Conservation (phyloP, 805 yeast species). For the Pichia manshurica region DNA sequence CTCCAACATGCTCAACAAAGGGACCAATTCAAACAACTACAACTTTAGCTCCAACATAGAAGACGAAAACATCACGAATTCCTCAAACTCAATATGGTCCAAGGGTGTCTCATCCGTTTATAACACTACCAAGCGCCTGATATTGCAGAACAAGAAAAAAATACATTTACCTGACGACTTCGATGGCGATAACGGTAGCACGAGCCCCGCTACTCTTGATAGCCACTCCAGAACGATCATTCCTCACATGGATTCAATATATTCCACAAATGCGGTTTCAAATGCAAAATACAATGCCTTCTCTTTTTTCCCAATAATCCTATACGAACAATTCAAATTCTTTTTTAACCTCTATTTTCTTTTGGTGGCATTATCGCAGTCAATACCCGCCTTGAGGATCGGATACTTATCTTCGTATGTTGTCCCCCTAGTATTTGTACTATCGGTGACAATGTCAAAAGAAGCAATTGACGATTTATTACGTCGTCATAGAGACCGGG, state of each 20-base stretch:
- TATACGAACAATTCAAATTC: slow-evolving; percentile 95
- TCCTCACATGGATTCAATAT: slow-evolving; percentile 33
- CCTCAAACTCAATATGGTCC: slow-evolving; percentile 27
- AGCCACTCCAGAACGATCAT: slow-evolving; percentile 31
- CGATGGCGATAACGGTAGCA: slow-evolving; percentile 12
- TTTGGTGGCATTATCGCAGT: slow-evolving; percentile 90
- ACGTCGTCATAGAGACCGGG: slow-evolving; percentile 83
- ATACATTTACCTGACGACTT: slow-evolving; percentile 24
- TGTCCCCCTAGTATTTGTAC: slow-evolving; percentile 90
- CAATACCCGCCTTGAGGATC: slow-evolving; percentile 80
- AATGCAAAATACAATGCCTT: slow-evolving; percentile 91
- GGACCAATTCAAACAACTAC: background rate
- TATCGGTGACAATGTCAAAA: slow-evolving; percentile 87
- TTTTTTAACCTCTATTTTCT: slow-evolving; percentile 91
- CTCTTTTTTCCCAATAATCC: slow-evolving; percentile 79
- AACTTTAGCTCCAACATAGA: background rate
- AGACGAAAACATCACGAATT: background rate
- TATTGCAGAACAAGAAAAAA: slow-evolving; percentile 23
- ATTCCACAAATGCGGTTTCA: slow-evolving; percentile 73
- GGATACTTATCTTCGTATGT: slow-evolving; percentile 91
- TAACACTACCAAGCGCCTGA: slow-evolving; percentile 25
- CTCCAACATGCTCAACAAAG: slow-evolving; percentile 5
- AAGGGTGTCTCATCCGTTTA: slow-evolving; percentile 26
- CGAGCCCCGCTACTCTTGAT: background rate
- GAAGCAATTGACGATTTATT: slow-evolving; percentile 94